Base-by-base conservation (phyloP, 768 basidiomycete genomes). In the Hemileccinum impolitum region DNA sequence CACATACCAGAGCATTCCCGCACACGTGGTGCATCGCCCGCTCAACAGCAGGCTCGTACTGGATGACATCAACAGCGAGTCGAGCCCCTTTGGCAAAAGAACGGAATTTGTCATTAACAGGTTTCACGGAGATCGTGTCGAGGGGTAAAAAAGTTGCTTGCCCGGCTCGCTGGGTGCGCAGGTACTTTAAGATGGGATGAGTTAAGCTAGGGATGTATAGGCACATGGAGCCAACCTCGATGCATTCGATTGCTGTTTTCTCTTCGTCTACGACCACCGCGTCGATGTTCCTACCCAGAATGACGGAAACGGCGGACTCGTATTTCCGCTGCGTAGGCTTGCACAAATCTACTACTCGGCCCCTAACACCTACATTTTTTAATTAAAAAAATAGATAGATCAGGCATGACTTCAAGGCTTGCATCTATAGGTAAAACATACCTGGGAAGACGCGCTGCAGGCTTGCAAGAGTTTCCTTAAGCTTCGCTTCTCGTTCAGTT, bases 91-190 rank as follows among this genome's bases (percentile, higher is more conserved):
- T 90, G 3, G 87, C 90, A 61, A 94, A 91, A 6, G 87, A 85
- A 19, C 96, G 85, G 70, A 90, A 93, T 66, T 93, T 94, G 71
- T 98, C 96, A 55, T 94, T 93, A 54, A 93, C 77, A 2, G 93
- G 85, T 66, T 95, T 97, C 30, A 87, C 87, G 62, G 93, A 90
- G 56, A 98, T 95, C 9, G 93, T 94, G 66, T 98, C 95, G n/a
- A 99, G 84, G 0, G 96, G 96, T 39, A 99, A 88, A 72, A 98
- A 98, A 0, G 96, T 99, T 12, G 95, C 95, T 70, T 94, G 91
- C 1, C 95, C 96, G 0, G 89, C 84, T 31, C 94, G 87, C 68
- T 96, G 93, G 52, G 87, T 94, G 53, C 93, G 87, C 81, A 99
- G 82, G 67, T 96, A 97, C 87, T 94, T 57, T 2, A 45, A 40